Base-by-base conservation (phyloP, 2,329 filamentous ascomycete genomes). In the Scedosporium apiospermum region DNA sequence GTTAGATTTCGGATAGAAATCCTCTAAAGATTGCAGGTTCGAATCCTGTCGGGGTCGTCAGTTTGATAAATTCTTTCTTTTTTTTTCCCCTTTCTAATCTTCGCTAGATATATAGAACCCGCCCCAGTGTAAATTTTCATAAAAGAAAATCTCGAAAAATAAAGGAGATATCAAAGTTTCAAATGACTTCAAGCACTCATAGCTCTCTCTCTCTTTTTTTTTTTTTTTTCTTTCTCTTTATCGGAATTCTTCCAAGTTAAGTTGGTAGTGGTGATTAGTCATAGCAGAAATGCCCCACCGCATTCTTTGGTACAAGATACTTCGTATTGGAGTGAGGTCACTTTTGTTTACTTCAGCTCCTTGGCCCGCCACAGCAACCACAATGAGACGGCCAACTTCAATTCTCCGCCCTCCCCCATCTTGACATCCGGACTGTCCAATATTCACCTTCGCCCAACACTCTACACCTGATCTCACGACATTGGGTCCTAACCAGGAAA, bases 21-120 rank as follows among this genome's bases (percentile, higher is more conserved):
- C 51, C 60, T 61, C 46, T 61, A 53, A 57, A 61, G 49, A 61
- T 61, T 61, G 60, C 53, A 51, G 60, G 60, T 61, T 57, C 60
- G 60, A 61, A 61, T 61, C 60, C 60, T 61, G 53, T 38, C 49
- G 61, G 61, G 61, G 55, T 62, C 61, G 53, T 16, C 10, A 21
- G 27, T n/a, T 38, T 16, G 12, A 57, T 16, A 23, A 27, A 23
- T 38, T 5, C 27, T 49, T 58, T 46, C 53, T 51, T 58, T 62
- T 53, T 27, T 30, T 55, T 27, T 53, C 18, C n/a, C 44, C 9
- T 55, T 18, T 16, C 10, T 27, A n/a, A n/a, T 7, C 27, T 6
- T 46, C 2, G 44, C 44, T 21, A n/a, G 44, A 49, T 38, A 38
- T 4, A 7, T 3, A 49, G 44, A 9, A 49, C 21, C 44, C 3